Evolutionary conservation across 208 protist genomes (phyloP), one percentile per base, ranked within the genome.

Genomic region (Tritrichomonas foetus): DNA sequence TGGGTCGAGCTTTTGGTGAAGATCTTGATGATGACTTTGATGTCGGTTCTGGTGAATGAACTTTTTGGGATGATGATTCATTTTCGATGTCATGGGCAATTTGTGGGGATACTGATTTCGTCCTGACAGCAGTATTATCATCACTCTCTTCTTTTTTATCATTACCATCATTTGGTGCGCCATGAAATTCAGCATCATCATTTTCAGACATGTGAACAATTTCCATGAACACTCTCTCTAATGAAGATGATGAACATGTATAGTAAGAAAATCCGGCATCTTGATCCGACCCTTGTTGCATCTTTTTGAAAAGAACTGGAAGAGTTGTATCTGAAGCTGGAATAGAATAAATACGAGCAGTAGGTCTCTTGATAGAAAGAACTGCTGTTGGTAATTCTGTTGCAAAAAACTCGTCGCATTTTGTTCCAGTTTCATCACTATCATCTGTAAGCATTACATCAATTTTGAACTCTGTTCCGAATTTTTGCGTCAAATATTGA

Each of bases 241-340:
- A 39, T n/a, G 74, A 82, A 82, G 74, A 82, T 53, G 74, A 50
- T 47, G 74, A 82, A 39, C 74, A 82, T 50, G 74, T 82, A 41
- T 82, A 82, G 30, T 82, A 82, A 22, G 22, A 22, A 39, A 82
- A 82, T 30, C 74, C 74, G 30, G 27, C n/a, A 25, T 82, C 16
- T 36, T 41, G 39, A 8, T 82, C 5, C 69, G 16, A 39, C 16
- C 69, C 69, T 44, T 36, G 0, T 41, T 82, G 33, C 74, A 82
- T 82, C 74, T 82, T 82, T 20, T 50, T 82, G 74, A 82, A 82
- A 30, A 75, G 44, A 44, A 13, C n/a, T 5, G 33, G 33, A 5
- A 75, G 44, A 36, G 36, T 75, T 5, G 44, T 75, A 44, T 27
- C 36, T 27, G 3, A 25, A 75, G 69, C 69, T 1, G n/a, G 33